Evolutionary conservation across 257 asterid species (phyloP).

Genomic region (Nicotiana knightiana): DNA sequence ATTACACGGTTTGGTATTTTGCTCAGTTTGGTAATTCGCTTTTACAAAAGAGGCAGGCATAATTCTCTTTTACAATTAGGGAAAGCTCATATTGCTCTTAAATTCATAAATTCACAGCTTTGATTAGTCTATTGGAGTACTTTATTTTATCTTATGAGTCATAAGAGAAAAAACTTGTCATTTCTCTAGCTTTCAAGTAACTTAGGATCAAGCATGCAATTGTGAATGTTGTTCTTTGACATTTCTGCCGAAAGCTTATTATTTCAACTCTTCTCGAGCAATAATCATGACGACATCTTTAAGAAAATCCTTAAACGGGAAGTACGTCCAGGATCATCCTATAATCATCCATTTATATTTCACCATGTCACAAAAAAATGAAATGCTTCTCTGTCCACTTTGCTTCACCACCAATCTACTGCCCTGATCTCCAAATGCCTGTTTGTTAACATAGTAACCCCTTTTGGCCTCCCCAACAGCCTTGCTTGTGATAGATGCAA

Average conservation of each 20-base stretch:
- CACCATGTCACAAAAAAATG: neutral
- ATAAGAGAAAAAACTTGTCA: neutral
- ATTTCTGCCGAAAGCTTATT: neutral
- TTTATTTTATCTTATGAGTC: neutral
- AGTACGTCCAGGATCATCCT: neutral
- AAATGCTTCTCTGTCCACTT: neutral
- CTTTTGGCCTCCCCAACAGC: neutral
- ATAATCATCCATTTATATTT: neutral
- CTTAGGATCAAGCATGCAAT: neutral
- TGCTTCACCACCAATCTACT: neutral
- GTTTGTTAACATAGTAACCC: neutral
- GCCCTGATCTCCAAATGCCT: neutral
- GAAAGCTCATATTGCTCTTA: neutral
- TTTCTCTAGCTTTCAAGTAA: neutral
- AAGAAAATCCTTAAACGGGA: neutral
- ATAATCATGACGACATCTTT: neutral
- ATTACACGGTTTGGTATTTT: neutral
- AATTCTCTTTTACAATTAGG: neutral
- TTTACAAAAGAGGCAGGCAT: neutral
- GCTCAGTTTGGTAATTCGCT: neutral
- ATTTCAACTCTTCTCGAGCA: neutral
- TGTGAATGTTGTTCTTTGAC: neutral
- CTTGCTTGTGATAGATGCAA: neutral
- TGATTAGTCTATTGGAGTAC: no score
- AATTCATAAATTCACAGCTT: neutral